Evolutionary conservation across 148 eudicot genomes (phyloP), one percentile per base, ranked within the genome.

Genomic region (Nepenthes gracilis): DNA sequence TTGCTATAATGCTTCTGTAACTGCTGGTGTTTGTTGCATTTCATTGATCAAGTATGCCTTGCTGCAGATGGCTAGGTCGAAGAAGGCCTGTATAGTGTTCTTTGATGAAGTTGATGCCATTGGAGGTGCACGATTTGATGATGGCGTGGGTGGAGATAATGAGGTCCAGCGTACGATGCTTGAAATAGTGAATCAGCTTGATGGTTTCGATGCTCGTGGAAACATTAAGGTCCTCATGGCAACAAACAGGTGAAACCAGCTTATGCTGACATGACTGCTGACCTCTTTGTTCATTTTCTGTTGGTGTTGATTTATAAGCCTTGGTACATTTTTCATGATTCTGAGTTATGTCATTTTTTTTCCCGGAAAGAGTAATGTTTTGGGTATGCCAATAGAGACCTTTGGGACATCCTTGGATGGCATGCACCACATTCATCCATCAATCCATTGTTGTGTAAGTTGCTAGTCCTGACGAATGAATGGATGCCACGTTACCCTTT

Each of bases 131-230:
- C 85, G 97, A 55, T 90, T 86, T 69, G 88, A 86, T 66, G 94
- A 86, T 72, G 97, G 97, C 40, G 90, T 74, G 66, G 95, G 97
- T 70, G 95, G 97, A 55, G 95, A 86, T 66, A 86, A 86, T 72
- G 97, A 86, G 72, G 97, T 90, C 48, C 93, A 89, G 62, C 87
- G 96, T 69, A 89, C 93, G n/a, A 84, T 91, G 97, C 93, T 91
- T 77, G 97, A 92, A 72, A 92, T 92, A 49, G 96, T 92, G 75
- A 92, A 92, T 64, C 98, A 92, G 75, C 90, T 92, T 61, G 98
- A 92, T 79, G 98, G 98, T 10, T 92, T 88, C 70, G 94, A 92
- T 83, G 88, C 96, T 54, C 88, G 91, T 47, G 91, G 98, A 43
- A 92, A 92, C 77, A 85, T 92, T 43, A 92, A 92, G 69, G 97